Percentiles rank a stretch among this genome's conserved stretches.
These are phyloP conservation scores for Trebouxia sp. DNA, from an alignment of 139 green algal genomes.

Conservation along the genomic window DNA sequence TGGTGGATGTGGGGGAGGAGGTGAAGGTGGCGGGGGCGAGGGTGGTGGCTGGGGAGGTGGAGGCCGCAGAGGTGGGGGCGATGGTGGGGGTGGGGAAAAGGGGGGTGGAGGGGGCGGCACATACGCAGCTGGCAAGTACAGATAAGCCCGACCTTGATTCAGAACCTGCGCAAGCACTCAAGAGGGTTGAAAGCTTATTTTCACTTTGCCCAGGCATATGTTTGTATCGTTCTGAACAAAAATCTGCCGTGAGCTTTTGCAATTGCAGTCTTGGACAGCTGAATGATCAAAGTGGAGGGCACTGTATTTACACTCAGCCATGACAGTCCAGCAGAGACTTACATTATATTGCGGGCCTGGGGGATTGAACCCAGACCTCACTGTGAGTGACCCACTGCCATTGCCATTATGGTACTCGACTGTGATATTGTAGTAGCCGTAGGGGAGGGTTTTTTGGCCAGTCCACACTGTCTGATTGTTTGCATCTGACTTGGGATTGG, in stretches of 20 bases:
- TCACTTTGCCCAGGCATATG: no score
- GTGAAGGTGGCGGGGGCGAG: not conserved
- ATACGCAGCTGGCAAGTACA: not conserved
- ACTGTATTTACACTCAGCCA: not conserved
- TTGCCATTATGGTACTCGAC: slow-evolving; percentile 16
- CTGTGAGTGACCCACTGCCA: not conserved
- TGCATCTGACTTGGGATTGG: not conserved
- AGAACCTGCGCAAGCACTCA: not conserved
- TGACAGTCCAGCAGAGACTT: not conserved
- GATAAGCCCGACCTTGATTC: not conserved
- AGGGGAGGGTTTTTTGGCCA: not conserved
- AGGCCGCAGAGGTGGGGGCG: not conserved
- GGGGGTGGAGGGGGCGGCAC: slow-evolving; percentile 17
- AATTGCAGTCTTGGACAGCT: not conserved
- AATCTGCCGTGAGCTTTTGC: not conserved
- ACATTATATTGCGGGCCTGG: not conserved
- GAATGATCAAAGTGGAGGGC: not conserved
- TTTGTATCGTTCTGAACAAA: no score
- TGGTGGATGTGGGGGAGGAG: not conserved
- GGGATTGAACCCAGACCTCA: not conserved
- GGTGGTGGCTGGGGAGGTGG: not conserved
- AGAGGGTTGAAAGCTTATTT: no score
- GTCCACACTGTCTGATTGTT: not conserved
- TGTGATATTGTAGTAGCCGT: not conserved
- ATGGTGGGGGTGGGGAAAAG: not conserved